Evolutionary conservation across 1,284 basidiomycete species (phyloP).

Genomic region (Ustilago tritici): DNA sequence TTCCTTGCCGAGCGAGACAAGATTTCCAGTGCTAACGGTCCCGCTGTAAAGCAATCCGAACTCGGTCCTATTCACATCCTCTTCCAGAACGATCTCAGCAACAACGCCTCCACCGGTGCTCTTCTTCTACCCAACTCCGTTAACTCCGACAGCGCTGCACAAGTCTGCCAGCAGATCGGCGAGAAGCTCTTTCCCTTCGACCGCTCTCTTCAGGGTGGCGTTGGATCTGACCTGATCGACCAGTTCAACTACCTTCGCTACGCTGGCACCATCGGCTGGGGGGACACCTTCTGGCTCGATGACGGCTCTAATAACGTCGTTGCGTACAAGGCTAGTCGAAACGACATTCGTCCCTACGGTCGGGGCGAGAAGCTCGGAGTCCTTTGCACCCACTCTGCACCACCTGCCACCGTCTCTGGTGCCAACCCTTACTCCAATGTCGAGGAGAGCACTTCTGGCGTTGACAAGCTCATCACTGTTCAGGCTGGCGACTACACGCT

Average conservation of each 20-base stretch:
- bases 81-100: conserved; percentile 58
- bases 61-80: conserved; percentile 51
- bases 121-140: conserved; percentile 43
- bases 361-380: conserved; percentile 43
- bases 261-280: conserved; percentile 24
- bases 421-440: conserved; percentile 28
- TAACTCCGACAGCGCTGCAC: conserved; percentile 27
- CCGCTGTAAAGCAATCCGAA: conserved; percentile 17
- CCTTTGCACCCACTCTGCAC: conserved; percentile 39
- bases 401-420: conserved; percentile 14
- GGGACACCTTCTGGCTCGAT: conserved; percentile 34
- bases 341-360: conserved; percentile 9
- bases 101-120: conserved; percentile 44
- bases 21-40: neutral
- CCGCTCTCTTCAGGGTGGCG: conserved; percentile 17
- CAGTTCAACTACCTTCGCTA: conserved; percentile 46
- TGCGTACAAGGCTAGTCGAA: conserved; percentile 34
- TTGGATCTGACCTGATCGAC: conserved; percentile 33
- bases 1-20: conserved; percentile 6
- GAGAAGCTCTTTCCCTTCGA: conserved; percentile 51
- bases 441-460: neutral
- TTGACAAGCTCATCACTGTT: conserved; percentile 28
- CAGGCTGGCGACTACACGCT: conserved; percentile 32
- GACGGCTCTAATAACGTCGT: conserved; percentile 9
- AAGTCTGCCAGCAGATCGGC: conserved; percentile 41